Conservation (phyloP, 768 basidiomycete species). For the Xerocomellus dryophilus region DNA sequence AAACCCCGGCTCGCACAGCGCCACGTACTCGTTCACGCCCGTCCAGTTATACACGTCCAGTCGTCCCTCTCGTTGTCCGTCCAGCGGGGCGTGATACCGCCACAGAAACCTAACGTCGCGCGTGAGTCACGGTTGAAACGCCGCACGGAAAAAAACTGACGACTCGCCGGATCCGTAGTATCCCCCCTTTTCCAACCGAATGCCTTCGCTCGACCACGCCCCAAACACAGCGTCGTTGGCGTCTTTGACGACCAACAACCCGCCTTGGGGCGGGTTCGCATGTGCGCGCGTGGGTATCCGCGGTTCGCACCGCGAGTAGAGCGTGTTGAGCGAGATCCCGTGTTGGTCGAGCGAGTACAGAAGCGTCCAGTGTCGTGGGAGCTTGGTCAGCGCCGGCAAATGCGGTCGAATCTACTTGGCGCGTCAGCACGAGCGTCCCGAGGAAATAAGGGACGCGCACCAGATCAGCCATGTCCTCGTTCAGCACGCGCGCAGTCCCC, state of each 20-base stretch:
- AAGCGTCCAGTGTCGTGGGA: constrained; percentile 71
- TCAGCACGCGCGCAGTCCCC: constrained; percentile 52
- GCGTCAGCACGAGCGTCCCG: background rate
- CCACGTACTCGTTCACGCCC: constrained; percentile 86
- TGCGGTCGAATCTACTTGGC: constrained; percentile 58
- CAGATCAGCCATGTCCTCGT: constrained; percentile 50
- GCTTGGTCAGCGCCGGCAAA: constrained; percentile 70
- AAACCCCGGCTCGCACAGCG: constrained; percentile 75
- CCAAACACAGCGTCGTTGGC: constrained; percentile 69
- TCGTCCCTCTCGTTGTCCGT: constrained; percentile 22
- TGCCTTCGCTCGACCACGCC: constrained; percentile 74
- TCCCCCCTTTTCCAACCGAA: constrained; percentile 49
- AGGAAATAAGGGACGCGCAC: constrained; percentile 40
- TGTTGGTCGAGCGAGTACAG: constrained; percentile 93
- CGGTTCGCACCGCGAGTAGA: constrained; percentile 65
- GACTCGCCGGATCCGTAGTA: constrained; percentile 92
- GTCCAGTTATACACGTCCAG: constrained; percentile 78
- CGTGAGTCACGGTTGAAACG: background rate
- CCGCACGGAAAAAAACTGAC: background rate
- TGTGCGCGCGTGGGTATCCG: constrained; percentile 26
- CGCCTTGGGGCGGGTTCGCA: constrained; percentile 37
- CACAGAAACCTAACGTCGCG: constrained; percentile 67
- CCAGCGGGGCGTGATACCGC: constrained; percentile 44
- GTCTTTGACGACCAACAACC: constrained; percentile 67
- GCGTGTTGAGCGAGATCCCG: constrained; percentile 86